phyloP scores from a whole-genome alignment of 2,329 filamentous ascomycete species.

The Xylariaceae sp. region DNA sequence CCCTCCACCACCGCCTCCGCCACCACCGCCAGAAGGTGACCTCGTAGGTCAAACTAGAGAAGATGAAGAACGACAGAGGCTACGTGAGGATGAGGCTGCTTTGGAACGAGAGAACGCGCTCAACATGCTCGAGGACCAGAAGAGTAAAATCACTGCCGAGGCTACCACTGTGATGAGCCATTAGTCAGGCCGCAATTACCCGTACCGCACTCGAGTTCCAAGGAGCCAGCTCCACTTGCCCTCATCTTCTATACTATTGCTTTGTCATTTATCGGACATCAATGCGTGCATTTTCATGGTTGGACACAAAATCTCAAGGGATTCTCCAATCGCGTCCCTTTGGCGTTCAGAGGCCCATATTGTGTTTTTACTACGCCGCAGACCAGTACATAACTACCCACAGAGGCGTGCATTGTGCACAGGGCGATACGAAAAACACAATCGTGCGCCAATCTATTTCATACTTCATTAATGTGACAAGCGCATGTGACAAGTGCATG shows the following conservation, averaged over 20 bases:
- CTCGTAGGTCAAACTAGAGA: slow-evolving; percentile 54
- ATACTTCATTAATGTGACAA: no score
- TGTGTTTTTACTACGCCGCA: no score
- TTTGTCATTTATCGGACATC: background rate
- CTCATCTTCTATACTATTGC: slow-evolving; percentile 1
- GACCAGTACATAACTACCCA: no score
- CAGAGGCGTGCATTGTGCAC: no score
- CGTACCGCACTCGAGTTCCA: background rate
- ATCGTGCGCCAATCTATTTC: no score
- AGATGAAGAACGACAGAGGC: slow-evolving; percentile 46
- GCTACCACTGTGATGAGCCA: slow-evolving; percentile 29
- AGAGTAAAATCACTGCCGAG: slow-evolving; percentile 30
- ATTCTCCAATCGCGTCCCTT: background rate
- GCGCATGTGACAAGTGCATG: no score
- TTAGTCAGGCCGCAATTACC: slow-evolving; percentile 7
- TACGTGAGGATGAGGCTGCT: slow-evolving; percentile 35
- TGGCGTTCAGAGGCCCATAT: no score
- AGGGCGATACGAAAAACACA: no score
- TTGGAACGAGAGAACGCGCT: slow-evolving; percentile 38
- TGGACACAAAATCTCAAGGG: slow-evolving; percentile 4
- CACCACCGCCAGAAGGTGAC: slow-evolving; percentile 45
- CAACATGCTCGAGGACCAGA: slow-evolving; percentile 36
- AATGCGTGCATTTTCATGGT: slow-evolving; percentile 14
- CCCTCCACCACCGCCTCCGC: slow-evolving; percentile 45
- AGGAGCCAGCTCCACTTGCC: background rate